Evolutionary conservation across 768 basidiomycete genomes (phyloP).

Genomic region (Tylopilus sp.): DNA sequence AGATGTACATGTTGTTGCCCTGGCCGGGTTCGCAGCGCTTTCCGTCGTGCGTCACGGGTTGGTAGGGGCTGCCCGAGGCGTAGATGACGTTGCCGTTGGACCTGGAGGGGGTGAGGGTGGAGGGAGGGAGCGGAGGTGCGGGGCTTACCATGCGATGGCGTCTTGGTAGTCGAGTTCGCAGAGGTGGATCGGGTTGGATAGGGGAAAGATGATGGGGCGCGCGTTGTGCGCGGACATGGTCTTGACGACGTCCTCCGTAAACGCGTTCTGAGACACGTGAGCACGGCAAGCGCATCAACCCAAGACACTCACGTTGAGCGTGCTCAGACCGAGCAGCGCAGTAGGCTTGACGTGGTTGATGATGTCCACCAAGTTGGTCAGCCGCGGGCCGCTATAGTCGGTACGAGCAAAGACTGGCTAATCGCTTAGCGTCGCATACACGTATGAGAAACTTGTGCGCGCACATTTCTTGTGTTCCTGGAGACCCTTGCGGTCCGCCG

Average conservation of each 20-base stretch:
- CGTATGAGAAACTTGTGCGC: conserved; percentile 7
- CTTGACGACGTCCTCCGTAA: conserved; percentile 59
- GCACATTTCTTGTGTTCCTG: conserved; percentile 75
- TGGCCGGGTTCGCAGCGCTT: conserved; percentile 61
- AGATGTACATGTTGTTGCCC: conserved; percentile 80
- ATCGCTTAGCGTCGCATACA: not conserved
- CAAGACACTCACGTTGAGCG: conserved; percentile 36
- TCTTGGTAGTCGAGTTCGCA: conserved; percentile 60
- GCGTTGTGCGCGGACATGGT: conserved; percentile 62
- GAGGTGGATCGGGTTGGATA: conserved; percentile 68
- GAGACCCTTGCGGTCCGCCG: conserved; percentile 60
- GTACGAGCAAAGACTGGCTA: conserved; percentile 63
- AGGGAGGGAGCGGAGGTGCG: no score
- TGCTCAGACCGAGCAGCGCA: conserved; percentile 72
- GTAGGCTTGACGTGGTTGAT: conserved; percentile 73
- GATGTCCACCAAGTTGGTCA: conserved; percentile 61
- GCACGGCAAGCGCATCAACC: not conserved
- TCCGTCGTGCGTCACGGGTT: conserved; percentile 45
- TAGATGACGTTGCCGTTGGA: conserved; percentile 66
- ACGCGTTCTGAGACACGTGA: conserved; percentile 42
- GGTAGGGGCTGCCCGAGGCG: conserved; percentile 72
- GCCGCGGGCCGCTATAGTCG: conserved; percentile 61
- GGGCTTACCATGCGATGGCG: conserved; percentile 52
- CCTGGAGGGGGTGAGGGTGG: no score
- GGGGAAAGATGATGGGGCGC: conserved; percentile 78